Base-by-base conservation (phyloP, 495 filamentous ascomycete species). In the Tuber magnatum region DNA sequence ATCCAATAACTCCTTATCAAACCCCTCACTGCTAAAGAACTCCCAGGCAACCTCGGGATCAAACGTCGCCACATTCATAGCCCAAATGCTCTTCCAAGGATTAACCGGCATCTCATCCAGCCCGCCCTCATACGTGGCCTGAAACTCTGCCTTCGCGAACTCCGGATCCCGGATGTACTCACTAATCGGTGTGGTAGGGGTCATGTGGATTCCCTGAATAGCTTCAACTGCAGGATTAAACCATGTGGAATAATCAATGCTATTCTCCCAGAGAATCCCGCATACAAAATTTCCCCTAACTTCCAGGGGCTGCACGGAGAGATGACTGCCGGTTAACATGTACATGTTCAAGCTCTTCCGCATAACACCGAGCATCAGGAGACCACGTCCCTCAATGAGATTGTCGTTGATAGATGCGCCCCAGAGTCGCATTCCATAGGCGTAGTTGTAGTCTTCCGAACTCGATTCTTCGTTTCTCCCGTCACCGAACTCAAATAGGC, bases 211-310 rank as follows among this genome's bases (percentile, higher is more conserved):
- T 73, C 91, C 94, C 83, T 98, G 90, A 74, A 97, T 89, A 81
- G 89, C 96, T 84, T 96, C 92, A 3, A 88, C 85, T 75, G 92
- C 91, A 73, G 82, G 82, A n/a, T 93, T 93, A 81, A 98, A 98
- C 85, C 94, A 98, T 1, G 94, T 98, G 12, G 91, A 91, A 83
- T 97, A 94, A 83, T 98, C 92, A 72, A 96, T 87, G 84, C 97
- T 97, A 84, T 97, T 98, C 84, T 98, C 94, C 82, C 97, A 98
- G 8, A 97, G 83, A 80, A 98, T 97, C 12, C 94, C 94, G 10
- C 93, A 90, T 20, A 92, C 93, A 82, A 91, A 93, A 84, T 97
- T 97, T 12, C 84, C 87, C 42, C 92, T 88, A 75, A 96, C 96
- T 35, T 91, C 85, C 2, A 86, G 44, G 0, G 94, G 94, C 74